A percentile compares a stretch with the other conserved stretches of the same genome.
phyloP scores from a whole-genome alignment of 23 red algal genomes.

The Gracilaria vermiculophylla region DNA sequence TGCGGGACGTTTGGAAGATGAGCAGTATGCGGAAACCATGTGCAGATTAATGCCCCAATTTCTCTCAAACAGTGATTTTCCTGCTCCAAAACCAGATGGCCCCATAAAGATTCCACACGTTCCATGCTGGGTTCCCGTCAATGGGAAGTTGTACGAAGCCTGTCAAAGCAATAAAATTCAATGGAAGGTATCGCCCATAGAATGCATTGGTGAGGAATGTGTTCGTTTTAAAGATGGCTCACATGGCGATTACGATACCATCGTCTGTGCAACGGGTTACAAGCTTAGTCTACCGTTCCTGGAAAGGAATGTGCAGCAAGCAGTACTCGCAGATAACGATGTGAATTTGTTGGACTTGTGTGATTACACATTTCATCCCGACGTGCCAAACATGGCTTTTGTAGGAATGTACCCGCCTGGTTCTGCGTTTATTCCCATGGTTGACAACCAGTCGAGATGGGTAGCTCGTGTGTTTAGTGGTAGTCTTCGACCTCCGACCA shows the following conservation, averaged over 20 bases:
- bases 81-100: neutral
- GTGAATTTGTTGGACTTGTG: constrained; percentile 2
- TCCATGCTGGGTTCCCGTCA: neutral
- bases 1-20: neutral
- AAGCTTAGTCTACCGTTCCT: constrained; percentile 1
- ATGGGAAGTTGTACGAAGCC: neutral
- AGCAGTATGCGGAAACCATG: neutral
- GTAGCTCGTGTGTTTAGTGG: neutral
- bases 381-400: constrained; percentile 3
- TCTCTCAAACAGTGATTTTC: neutral
- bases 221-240: constrained; percentile 24
- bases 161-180: neutral
- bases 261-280: constrained; percentile 33
- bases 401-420: neutral
- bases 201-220: neutral
- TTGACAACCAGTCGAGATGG: constrained; percentile 28
- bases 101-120: neutral
- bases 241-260: neutral
- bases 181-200: neutral
- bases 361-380: constrained; percentile 27
- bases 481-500: neutral
- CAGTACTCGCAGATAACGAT: neutral
- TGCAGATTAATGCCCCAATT: neutral
- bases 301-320: neutral
- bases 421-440: neutral